These are phyloP conservation scores for Phytophthora sansomeana DNA, from an alignment of 352 stramenopile genomes.

Conservation along the genomic window DNA sequence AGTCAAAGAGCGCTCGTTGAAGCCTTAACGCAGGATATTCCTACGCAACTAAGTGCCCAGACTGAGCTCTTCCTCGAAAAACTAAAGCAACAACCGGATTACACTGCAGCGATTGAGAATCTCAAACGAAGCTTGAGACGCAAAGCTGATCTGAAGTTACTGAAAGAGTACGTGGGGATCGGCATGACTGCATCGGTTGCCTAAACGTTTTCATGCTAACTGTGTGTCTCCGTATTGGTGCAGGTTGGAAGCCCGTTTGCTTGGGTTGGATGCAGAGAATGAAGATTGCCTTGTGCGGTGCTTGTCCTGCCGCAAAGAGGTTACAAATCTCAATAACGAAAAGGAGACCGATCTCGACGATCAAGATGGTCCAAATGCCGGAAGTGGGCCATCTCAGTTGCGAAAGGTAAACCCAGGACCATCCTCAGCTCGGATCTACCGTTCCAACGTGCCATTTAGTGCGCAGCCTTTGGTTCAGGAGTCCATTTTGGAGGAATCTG, in stretches of 20 bases:
- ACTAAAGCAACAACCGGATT: constrained; percentile 51
- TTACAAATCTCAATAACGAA: constrained; percentile 37
- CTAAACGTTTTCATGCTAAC: not conserved
- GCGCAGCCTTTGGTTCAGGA: constrained; percentile 43
- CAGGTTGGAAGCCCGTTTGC: constrained; percentile 62
- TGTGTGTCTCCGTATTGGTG: not conserved
- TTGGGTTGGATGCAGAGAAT: constrained; percentile 54
- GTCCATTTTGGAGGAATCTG: constrained; percentile 30
- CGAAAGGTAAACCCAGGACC: constrained; percentile 64
- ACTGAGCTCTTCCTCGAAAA: constrained; percentile 51
- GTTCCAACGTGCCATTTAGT: constrained; percentile 69
- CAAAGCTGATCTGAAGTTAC: constrained; percentile 69
- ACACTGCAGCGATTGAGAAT: constrained; percentile 51
- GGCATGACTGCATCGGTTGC: not conserved
- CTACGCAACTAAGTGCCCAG: constrained; percentile 39
- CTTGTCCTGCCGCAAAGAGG: constrained; percentile 77
- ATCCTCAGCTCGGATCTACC: constrained; percentile 62
- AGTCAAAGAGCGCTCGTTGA: constrained; percentile 48
- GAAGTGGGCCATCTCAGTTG: constrained; percentile 25
- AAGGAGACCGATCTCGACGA: constrained; percentile 26
- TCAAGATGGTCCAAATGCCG: constrained; percentile 20
- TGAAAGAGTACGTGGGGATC: constrained; percentile 58
- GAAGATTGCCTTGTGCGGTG: constrained; percentile 78
- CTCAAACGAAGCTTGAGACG: constrained; percentile 51
- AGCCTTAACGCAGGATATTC: constrained; percentile 32